A percentile compares a stretch with the other conserved stretches of the same genome.
Evolutionary conservation across 1,139 yeast genomes (phyloP).

Genomic region (Zhuliangozyma parablackwelliae): DNA sequence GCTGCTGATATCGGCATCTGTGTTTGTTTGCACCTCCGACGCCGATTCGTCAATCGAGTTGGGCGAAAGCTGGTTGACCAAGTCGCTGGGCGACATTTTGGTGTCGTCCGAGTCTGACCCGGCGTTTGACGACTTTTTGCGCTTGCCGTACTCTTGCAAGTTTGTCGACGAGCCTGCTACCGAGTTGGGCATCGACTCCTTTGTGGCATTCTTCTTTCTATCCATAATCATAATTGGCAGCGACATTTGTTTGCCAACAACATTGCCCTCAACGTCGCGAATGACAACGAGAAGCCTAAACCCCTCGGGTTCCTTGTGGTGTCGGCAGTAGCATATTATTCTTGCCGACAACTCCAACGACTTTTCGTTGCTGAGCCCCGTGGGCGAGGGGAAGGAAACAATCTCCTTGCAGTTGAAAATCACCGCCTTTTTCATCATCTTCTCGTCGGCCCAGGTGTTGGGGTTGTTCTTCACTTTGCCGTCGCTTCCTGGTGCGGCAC

Average conservation of each 20-base stretch:
- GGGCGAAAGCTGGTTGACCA: conserved; percentile 47
- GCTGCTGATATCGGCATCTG: conserved; percentile 26
- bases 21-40: conserved; percentile 51
- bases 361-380: conserved; percentile 39
- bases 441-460: conserved; percentile 73
- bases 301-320: conserved; percentile 81
- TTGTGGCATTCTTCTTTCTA: conserved; percentile 60
- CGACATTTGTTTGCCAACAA: conserved; percentile 71
- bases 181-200: conserved; percentile 15
- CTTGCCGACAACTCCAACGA: conserved; percentile 75
- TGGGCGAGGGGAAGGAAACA: conserved; percentile 67
- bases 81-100: conserved; percentile 3
- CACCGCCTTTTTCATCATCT: conserved; percentile 71
- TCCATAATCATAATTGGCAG: conserved; percentile 87
- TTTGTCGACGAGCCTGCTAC: conserved; percentile 20
- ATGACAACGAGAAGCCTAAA: conserved; percentile 71
- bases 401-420: conserved; percentile 90
- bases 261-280: conserved; percentile 52
- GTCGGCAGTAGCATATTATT: conserved; percentile 93
- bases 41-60: conserved; percentile 64
- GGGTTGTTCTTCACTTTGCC: conserved; percentile 34
- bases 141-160: conserved; percentile 9
- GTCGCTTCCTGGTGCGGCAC: conserved; percentile 12
- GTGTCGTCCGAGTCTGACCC: conserved; percentile 10
- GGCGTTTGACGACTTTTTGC: conserved; percentile 7